phyloP scores from a whole-genome alignment of 148 eudicot species.

The Dysphania ambrosioides region DNA sequence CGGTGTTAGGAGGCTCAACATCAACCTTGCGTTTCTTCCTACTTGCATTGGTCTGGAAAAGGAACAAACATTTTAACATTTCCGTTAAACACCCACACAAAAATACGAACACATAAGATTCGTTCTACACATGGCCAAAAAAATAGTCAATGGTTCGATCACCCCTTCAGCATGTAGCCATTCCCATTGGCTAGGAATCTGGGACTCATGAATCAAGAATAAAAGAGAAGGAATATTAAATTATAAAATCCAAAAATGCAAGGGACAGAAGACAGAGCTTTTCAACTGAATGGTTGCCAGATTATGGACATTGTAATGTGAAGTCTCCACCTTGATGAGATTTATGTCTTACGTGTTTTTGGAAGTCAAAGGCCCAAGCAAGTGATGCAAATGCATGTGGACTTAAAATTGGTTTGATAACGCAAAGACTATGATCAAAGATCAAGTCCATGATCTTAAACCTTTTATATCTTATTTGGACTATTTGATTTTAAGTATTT shows the following conservation, averaged over 20 bases:
- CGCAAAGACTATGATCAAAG: too few species aligned
- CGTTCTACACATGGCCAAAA: neutral
- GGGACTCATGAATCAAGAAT: too few species aligned
- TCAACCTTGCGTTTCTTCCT: slow-evolving; percentile 80
- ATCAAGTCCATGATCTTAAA: too few species aligned
- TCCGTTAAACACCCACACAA: too few species aligned
- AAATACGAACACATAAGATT: neutral
- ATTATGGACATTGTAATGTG: neutral
- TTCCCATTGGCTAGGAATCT: too few species aligned
- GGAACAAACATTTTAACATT: slow-evolving; percentile 19
- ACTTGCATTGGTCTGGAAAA: slow-evolving; percentile 60
- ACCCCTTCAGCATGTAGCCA: neutral
- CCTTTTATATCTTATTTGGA: too few species aligned
- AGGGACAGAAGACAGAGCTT: neutral
- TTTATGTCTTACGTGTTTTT: too few species aligned
- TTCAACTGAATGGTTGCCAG: neutral
- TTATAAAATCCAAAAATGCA: neutral
- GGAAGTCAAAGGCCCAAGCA: too few species aligned
- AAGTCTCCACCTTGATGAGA: too few species aligned
- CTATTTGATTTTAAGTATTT: too few species aligned
- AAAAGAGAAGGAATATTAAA: neutral
- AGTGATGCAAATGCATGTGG: too few species aligned
- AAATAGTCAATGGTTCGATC: neutral
- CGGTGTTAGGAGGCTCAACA: slow-evolving; percentile 50
- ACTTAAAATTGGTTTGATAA: too few species aligned